phyloP scores from a whole-genome alignment of 768 basidiomycete genomes.

The Agrocybe chaxingu region DNA sequence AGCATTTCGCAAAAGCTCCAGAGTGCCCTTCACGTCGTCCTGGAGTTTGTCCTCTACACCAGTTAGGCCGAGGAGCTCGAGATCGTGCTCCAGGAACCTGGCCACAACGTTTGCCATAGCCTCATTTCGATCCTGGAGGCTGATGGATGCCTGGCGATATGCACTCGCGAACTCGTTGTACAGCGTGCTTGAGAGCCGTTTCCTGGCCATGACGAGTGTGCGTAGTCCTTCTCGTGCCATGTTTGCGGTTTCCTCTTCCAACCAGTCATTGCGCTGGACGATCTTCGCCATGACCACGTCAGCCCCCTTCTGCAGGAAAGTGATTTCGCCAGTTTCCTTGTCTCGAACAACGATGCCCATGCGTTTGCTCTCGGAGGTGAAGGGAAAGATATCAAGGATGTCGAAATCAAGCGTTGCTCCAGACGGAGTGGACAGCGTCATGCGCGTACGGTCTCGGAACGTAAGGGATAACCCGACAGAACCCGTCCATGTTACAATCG shows the following conservation, averaged over 20 bases:
- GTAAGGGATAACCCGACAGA: conserved; percentile 89
- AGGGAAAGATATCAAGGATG: conserved; percentile 93
- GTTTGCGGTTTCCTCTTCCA: conserved; percentile 97
- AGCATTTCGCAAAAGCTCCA: conserved; percentile 91
- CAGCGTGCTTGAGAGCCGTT: conserved; percentile 62
- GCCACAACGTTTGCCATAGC: conserved; percentile 74
- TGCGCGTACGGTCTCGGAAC: conserved; percentile 87
- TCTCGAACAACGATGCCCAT: conserved; percentile 98
- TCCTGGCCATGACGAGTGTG: conserved; percentile 90
- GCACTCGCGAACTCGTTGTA: conserved; percentile 71
- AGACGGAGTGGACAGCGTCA: conserved; percentile 67
- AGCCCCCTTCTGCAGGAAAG: conserved; percentile 94
- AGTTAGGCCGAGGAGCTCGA: conserved; percentile 90
- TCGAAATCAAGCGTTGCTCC: conserved; percentile 70
- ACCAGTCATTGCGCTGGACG: conserved; percentile 96
- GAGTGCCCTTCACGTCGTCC: conserved; percentile 91
- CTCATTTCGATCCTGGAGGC: conserved; percentile 76
- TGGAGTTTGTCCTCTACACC: conserved; percentile 99
- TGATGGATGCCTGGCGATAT: conserved; percentile 78
- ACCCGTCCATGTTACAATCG: conserved; percentile 96
- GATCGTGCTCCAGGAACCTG: conserved; percentile 78
- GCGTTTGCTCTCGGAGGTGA: conserved; percentile 97
- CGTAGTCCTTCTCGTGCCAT: conserved; percentile 97
- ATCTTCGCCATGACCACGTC: conserved; percentile 98
- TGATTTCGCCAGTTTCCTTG: conserved; percentile 67